phyloP scores from a whole-genome alignment of 2,329 filamentous ascomycete genomes.

The Phoma sp. region DNA sequence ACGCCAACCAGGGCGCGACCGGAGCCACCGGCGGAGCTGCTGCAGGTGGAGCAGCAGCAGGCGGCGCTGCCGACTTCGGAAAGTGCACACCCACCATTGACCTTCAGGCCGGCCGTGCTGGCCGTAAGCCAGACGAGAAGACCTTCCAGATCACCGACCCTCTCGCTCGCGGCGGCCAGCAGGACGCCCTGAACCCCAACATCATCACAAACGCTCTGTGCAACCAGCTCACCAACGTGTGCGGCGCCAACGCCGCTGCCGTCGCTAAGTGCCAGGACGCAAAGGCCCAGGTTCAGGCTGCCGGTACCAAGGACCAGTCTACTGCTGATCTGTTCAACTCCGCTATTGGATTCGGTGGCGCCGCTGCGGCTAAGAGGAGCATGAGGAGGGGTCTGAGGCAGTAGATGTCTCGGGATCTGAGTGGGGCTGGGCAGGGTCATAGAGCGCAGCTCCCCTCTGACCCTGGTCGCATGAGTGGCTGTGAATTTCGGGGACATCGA shows the following conservation, averaged over 20 bases:
- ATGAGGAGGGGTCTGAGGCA: constrained; percentile 31
- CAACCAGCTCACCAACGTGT: constrained; percentile 72
- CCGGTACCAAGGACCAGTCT: constrained; percentile 48
- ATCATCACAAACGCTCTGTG: constrained; percentile 77
- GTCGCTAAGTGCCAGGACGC: constrained; percentile 60
- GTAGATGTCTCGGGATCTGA: neutral
- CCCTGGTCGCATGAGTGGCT: neutral
- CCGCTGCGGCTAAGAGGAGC: constrained; percentile 25
- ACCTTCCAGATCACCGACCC: constrained; percentile 72
- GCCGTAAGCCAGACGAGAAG: constrained; percentile 62
- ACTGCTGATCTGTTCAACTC: constrained; percentile 52
- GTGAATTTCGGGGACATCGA: neutral
- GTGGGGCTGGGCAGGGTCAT: neutral
- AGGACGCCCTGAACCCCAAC: constrained; percentile 72
- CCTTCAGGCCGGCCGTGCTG: constrained; percentile 61
- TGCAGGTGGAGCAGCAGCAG: constrained; percentile 2
- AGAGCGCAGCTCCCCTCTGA: constrained; percentile 5
- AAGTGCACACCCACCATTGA: constrained; percentile 60
- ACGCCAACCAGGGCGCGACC: constrained; percentile 18
- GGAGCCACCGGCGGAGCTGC: constrained; percentile 12
- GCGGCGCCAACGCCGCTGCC: constrained; percentile 66
- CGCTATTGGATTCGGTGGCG: constrained; percentile 47
- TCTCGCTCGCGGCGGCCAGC: constrained; percentile 64
- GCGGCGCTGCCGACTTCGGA: constrained; percentile 44
- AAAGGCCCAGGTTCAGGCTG: constrained; percentile 58